Evolutionary conservation across 75 land plant genomes (phyloP).

Genomic region (Gnetum montanum): DNA sequence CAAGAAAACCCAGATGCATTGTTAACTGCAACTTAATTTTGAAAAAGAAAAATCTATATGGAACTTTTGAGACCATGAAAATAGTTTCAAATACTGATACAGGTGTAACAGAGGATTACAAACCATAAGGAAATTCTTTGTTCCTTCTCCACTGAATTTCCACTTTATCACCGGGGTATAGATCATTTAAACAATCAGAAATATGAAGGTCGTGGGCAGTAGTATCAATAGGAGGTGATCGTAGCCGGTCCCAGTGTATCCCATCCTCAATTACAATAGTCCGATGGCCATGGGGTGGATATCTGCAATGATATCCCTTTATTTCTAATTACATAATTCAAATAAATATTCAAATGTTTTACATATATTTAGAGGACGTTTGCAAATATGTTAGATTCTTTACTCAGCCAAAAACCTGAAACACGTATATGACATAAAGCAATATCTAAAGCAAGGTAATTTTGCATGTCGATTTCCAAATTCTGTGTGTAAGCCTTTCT

Average conservation of each 20-base stretch:
- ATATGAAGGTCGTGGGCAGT: slow-evolving; percentile 74
- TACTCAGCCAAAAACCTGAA: background rate
- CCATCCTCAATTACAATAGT: slow-evolving; percentile 56
- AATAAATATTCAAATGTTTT: background rate
- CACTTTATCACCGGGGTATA: slow-evolving; percentile 82
- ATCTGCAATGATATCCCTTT: slow-evolving; percentile 26
- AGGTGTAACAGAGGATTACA: too few species aligned
- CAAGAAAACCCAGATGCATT: too few species aligned
- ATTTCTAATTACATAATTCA: too few species aligned
- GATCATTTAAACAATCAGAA: slow-evolving; percentile 65
- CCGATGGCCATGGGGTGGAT: slow-evolving; percentile 86
- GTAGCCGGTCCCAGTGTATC: slow-evolving; percentile 67
- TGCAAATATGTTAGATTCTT: background rate
- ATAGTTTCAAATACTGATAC: too few species aligned
- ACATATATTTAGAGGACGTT: background rate
- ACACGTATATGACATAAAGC: background rate
- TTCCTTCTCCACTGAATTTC: slow-evolving; percentile 97
- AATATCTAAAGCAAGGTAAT: too few species aligned
- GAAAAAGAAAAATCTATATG: too few species aligned
- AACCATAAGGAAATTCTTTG: slow-evolving; percentile 92
- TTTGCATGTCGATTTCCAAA: too few species aligned
- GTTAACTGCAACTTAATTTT: too few species aligned
- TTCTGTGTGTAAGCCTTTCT: too few species aligned
- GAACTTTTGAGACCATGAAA: too few species aligned
- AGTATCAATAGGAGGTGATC: slow-evolving; percentile 75